Conservation (phyloP, 2,329 filamentous ascomycete genomes). For the Penicillium freii region DNA sequence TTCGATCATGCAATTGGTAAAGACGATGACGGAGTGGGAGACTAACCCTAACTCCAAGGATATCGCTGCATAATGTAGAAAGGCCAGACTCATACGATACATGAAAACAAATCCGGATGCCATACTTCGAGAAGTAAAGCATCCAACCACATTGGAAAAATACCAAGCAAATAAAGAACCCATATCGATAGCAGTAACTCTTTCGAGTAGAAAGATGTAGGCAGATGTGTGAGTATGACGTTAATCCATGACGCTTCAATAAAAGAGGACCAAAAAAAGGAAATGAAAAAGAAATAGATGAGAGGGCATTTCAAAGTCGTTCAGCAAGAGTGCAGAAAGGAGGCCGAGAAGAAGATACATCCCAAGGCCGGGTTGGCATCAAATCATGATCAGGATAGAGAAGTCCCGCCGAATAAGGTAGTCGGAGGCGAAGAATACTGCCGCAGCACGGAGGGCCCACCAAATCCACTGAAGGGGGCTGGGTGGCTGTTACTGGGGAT, state of each 20-base stretch:
- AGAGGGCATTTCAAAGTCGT: conserved; percentile 20
- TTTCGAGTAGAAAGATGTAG: conserved; percentile 12
- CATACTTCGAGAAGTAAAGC: conserved; percentile 20
- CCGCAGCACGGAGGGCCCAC: conserved; percentile 32
- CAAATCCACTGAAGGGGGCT: conserved; percentile 39
- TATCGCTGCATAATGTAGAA: conserved; percentile 37
- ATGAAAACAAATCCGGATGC: conserved; percentile 25
- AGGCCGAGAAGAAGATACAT: conserved; percentile 1
- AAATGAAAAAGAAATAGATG: conserved; percentile 8
- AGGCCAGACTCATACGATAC: conserved; percentile 29
- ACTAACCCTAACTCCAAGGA: conserved; percentile 31
- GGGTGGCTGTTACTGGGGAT: conserved; percentile 47
- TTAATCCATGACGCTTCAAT: conserved; percentile 28
- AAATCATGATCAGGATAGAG: conserved; percentile 13
- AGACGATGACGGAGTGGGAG: conserved; percentile 27
- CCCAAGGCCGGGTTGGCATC: background rate
- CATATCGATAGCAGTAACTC: conserved; percentile 15
- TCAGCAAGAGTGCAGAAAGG: conserved; percentile 12
- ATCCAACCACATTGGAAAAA: conserved; percentile 21
- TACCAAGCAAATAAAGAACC: conserved; percentile 18
- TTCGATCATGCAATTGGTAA: conserved; percentile 36
- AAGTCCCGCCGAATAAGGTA: conserved; percentile 34
- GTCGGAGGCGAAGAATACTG: conserved; percentile 41
- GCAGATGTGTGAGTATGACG: conserved; percentile 20
- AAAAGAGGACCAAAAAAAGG: conserved; percentile 12